Conservation (phyloP, 108 stramenopile genomes). For the Pseudonitzschia delicatissima region DNA sequence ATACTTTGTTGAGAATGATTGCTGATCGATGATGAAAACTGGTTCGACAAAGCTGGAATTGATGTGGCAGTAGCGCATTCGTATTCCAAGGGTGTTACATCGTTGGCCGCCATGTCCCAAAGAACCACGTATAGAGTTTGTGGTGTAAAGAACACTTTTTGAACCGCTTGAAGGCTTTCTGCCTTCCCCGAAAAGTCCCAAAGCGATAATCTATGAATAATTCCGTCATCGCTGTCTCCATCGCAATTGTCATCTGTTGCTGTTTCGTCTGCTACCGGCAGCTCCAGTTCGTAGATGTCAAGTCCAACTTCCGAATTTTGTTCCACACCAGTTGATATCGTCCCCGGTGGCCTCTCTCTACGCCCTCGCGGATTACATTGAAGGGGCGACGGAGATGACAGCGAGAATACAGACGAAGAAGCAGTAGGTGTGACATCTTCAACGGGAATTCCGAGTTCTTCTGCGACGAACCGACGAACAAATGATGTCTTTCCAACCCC, state of each 20-base stretch:
- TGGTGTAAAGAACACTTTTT: slow-evolving; percentile 13
- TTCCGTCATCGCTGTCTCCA: not conserved
- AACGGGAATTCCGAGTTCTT: not conserved
- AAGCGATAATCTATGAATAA: not conserved
- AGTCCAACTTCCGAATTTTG: not conserved
- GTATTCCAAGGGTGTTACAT: not conserved
- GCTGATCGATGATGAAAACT: no score
- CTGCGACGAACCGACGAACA: slow-evolving; percentile 1
- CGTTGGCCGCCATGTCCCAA: slow-evolving; percentile 9
- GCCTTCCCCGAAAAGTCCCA: slow-evolving; percentile 9
- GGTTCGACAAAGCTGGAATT: no score
- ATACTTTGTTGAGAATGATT: no score
- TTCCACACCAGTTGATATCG: not conserved
- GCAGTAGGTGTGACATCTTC: not conserved
- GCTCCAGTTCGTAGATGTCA: slow-evolving; percentile 1
- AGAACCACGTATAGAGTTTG: not conserved
- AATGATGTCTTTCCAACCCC: slow-evolving; percentile 9
- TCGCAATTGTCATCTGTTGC: not conserved
- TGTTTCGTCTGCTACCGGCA: not conserved
- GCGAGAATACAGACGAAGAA: not conserved
- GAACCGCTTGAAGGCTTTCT: not conserved
- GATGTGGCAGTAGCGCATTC: not conserved
- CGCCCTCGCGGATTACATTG: not conserved
- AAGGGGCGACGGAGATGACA: not conserved
- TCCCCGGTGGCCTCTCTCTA: not conserved